Percentiles rank a stretch among this genome's conserved stretches.
Evolutionary conservation across 129 eudicot genomes (phyloP).

Genomic region (Flaveria ramosissima): DNA sequence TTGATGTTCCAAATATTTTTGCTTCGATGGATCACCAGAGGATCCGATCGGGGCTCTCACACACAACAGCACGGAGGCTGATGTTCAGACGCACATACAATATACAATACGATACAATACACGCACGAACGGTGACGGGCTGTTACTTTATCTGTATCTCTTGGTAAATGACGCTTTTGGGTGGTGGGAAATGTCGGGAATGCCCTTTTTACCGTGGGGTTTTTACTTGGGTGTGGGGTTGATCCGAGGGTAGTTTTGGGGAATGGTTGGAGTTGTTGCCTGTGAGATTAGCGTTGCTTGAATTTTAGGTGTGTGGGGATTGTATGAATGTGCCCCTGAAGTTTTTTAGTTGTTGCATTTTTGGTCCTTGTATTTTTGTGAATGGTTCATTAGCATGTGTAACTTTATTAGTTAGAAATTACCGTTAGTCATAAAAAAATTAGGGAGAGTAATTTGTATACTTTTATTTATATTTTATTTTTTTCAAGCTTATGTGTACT

Average conservation of each 20-base stretch:
- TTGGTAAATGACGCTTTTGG: constrained; percentile 22
- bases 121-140: constrained; percentile 37
- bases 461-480: too few relatives aligned
- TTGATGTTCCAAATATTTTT: constrained; percentile 37
- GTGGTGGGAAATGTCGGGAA: background rate
- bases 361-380: constrained; percentile 14
- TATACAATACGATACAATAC: background rate
- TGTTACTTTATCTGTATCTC: constrained; percentile 30
- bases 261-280: constrained; percentile 27
- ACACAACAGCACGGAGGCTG: constrained; percentile 43
- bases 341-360: background rate
- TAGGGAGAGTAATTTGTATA: too few relatives aligned
- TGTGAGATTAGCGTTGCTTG: constrained; percentile 31
- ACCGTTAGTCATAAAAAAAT: too few relatives aligned
- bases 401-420: too few relatives aligned
- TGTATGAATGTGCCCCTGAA: background rate
- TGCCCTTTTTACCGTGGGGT: constrained; percentile 18
- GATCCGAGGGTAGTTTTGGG: constrained; percentile 17
- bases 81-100: constrained; percentile 41
- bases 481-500: too few relatives aligned
- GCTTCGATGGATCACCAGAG: constrained; percentile 32
- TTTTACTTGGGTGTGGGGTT: constrained; percentile 13
- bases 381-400: background rate
- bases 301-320: constrained; percentile 6
- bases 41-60: constrained; percentile 39